Evolutionary conservation across 1,139 yeast species (phyloP).

Genomic region (Diutina ranongensis): DNA sequence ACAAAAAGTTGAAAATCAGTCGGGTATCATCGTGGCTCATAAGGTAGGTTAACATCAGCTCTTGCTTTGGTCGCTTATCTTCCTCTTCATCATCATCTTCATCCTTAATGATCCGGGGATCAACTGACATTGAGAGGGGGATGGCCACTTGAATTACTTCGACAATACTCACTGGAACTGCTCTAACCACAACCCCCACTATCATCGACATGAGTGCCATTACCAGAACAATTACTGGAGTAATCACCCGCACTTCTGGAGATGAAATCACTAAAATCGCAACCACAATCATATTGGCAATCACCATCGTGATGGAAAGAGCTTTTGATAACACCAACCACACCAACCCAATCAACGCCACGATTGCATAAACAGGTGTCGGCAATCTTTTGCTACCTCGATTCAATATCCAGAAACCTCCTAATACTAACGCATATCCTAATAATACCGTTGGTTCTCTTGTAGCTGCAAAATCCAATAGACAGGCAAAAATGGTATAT

Average conservation of each 20-base stretch:
- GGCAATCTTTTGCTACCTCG: background rate
- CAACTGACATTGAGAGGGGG: background rate
- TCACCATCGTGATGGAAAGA: background rate
- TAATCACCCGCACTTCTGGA: background rate
- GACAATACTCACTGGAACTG: background rate
- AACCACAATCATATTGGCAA: background rate
- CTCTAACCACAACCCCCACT: background rate
- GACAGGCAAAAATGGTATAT: slow-evolving; percentile 9
- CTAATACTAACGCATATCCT: slow-evolving; percentile 9
- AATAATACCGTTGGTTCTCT: slow-evolving; percentile 1
- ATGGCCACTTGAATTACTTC: background rate
- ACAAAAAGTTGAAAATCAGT: slow-evolving; percentile 64
- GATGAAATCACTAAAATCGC: slow-evolving; percentile 1
- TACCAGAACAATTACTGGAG: background rate
- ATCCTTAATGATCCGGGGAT: background rate
- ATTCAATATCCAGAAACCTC: background rate
- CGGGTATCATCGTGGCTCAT: background rate
- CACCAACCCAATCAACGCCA: background rate
- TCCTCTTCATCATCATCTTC: background rate
- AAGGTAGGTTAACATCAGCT: background rate
- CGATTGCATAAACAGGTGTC: background rate
- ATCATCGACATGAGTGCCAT: background rate
- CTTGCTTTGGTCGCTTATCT: background rate
- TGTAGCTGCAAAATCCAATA: slow-evolving; percentile 9
- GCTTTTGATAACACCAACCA: background rate